Evolutionary conservation across 352 stramenopile genomes (phyloP).

Genomic region (Blastocystis sp.): DNA sequence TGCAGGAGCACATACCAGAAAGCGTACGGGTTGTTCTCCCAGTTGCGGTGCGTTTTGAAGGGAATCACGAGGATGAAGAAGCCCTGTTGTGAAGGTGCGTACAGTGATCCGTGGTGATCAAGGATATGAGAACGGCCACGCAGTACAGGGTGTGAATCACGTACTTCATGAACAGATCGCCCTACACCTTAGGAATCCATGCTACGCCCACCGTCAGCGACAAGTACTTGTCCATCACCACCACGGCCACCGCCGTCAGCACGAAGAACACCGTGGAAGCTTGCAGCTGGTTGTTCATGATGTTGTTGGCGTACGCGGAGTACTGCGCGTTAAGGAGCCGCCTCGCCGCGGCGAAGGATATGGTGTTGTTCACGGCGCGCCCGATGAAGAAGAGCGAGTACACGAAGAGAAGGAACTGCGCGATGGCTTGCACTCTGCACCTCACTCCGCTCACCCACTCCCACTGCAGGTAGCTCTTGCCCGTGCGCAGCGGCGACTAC

Average conservation of each 20-base stretch:
- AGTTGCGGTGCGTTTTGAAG: conserved; percentile 34
- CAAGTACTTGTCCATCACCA: conserved; percentile 25
- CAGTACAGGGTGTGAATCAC: conserved; percentile 3
- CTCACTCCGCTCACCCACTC: neutral
- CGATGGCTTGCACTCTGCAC: neutral
- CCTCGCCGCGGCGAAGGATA: neutral
- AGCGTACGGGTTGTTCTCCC: conserved; percentile 27
- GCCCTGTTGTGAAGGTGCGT: neutral
- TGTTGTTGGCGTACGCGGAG: conserved; percentile 33
- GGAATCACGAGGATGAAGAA: conserved; percentile 36
- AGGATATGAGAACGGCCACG: conserved; percentile 38
- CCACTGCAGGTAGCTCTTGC: conserved; percentile 26
- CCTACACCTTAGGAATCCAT: neutral
- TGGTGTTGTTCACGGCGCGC: conserved; percentile 4
- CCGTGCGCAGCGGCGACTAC: conserved; percentile 8
- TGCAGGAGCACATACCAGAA: neutral
- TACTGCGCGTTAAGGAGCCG: neutral
- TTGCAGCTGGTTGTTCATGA: conserved; percentile 54
- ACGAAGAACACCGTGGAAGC: conserved; percentile 21
- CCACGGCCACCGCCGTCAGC: neutral
- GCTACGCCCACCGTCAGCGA: neutral
- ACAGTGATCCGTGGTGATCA: neutral
- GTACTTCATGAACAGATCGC: conserved; percentile 26
- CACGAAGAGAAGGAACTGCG: conserved; percentile 18
- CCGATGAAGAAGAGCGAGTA: conserved; percentile 31